phyloP scores from a whole-genome alignment of 75 land plant genomes.

The Chamaecyparis obtusa region DNA sequence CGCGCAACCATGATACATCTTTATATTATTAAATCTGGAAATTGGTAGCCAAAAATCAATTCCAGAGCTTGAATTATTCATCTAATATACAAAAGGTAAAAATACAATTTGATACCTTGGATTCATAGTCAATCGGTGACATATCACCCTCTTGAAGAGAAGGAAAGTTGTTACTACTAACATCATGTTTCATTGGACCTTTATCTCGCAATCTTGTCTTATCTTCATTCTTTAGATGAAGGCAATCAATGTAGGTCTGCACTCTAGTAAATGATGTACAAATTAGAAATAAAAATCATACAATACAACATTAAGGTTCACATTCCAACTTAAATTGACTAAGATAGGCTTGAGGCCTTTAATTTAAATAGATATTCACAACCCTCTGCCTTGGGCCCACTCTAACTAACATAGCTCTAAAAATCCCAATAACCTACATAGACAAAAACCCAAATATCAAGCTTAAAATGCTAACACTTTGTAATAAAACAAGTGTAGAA shows the following conservation, averaged over 20 bases:
- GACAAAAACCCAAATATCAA: neutral
- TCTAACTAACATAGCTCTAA: conserved; percentile 91
- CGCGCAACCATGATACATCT: conserved; percentile 74
- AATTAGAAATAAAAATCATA: neutral
- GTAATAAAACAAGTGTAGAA: too few species aligned
- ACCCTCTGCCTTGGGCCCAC: conserved; percentile 90
- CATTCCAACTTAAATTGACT: neutral
- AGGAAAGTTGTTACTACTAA: conserved; percentile 24
- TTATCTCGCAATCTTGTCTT: conserved; percentile 79
- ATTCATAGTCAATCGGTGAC: conserved; percentile 45
- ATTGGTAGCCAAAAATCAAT: neutral
- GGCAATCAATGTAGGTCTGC: conserved; percentile 98
- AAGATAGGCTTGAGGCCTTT: neutral
- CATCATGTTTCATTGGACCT: conserved; percentile 64
- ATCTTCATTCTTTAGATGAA: conserved; percentile 89
- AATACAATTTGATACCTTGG: conserved; percentile 40
- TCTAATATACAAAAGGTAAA: neutral
- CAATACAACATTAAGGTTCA: neutral
- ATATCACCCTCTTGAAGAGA: conserved; percentile 30
- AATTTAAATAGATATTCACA: conserved; percentile 89
- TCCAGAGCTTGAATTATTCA: neutral
- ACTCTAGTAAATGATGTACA: conserved; percentile 5
- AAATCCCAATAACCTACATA: conserved; percentile 83
- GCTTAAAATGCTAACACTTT: neutral
- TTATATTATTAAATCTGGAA: conserved; percentile 71